Conservation (phyloP, 139 green algal species). For the Asterochloris erici region DNA sequence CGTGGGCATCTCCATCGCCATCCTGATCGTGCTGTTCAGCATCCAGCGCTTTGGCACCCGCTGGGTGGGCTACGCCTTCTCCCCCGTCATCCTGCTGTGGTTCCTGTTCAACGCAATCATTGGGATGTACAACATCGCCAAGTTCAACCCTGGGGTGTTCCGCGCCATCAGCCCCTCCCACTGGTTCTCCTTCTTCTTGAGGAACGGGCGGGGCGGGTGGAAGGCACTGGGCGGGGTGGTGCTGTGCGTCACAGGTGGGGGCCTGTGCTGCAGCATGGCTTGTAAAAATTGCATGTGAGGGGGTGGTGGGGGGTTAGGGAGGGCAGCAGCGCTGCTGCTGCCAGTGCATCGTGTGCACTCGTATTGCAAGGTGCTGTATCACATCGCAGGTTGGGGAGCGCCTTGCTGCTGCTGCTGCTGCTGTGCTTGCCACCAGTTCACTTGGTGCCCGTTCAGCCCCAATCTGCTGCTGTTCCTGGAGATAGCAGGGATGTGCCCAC, state of each 20-base stretch:
- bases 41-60: conserved; percentile 52
- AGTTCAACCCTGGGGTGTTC: conserved; percentile 14
- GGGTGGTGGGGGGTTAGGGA: too few species aligned
- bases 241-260: conserved; percentile 53
- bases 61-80: conserved; percentile 42
- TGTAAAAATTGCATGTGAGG: too few species aligned
- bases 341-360: too few species aligned
- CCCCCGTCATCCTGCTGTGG: conserved; percentile 54
- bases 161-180: conserved; percentile 32
- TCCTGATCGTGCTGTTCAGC: conserved; percentile 49
- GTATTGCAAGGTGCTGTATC: too few species aligned
- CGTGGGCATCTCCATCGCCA: conserved; percentile 23
- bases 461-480: too few species aligned
- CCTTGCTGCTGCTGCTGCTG: too few species aligned
- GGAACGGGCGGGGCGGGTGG: conserved; percentile 34
- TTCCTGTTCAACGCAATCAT: conserved; percentile 34
- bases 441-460: too few species aligned
- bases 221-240: conserved; percentile 44
- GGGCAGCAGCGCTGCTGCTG: too few species aligned
- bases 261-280: too few species aligned
- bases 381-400: too few species aligned
- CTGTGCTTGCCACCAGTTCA: too few species aligned
- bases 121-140: conserved; percentile 56
- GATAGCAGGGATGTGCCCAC: too few species aligned
- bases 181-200: conserved; percentile 27